Base-by-base conservation (phyloP, 2,329 filamentous ascomycete species). In the Colletotrichum brevisporum region DNA sequence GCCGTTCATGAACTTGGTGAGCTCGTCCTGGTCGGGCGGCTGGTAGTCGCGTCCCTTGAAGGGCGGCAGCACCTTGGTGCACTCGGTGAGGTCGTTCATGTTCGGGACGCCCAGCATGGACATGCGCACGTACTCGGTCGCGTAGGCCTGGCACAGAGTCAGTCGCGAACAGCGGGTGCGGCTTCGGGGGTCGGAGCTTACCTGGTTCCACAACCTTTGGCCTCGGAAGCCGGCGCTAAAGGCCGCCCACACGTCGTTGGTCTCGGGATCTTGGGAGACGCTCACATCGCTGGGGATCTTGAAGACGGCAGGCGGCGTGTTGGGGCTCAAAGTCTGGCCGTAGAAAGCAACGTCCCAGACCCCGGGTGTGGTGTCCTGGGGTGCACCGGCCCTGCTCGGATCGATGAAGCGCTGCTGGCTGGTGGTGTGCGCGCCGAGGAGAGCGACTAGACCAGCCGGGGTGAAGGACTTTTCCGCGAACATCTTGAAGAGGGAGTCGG, bases 61-160 rank as follows among this genome's bases (percentile, higher is more conserved):
- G 0, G 79, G 70, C 6, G 83, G 86, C 10, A 89, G 76, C 3
- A 85, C 85, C 72, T 84, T 82, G 10, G 85, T 86, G 80, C 87
- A 89, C 71, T 89, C 86, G 16, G 82, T 85, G 51, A 89, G 77
- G 24, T 79, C 75, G 75, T 89, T 88, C 75, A 89, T 85, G 73
- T 88, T 88, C 73, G 85, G 82, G 15, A 89, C 86, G 3, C 87
- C 87, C 12, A 89, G 82, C 3, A 89, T 77, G 39, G 83, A 86
- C 45, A 89, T 78, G 24, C 86, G 84, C 52, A 87, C 80, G 72
- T 89, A 89, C 13, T 84, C 86, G 43, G 80, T 79, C 2, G 86
- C 81, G 63, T 86, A 89, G 52, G 84, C 85, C 81, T 84, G 27
- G 51, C 2, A 5, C n/a, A n/a, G 16, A 36, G 21, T 63, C 24